Percentiles rank a stretch among this genome's conserved stretches.
Evolutionary conservation across 176 grass and related monocot species (phyloP).

Genomic region (Zoysia japonica): DNA sequence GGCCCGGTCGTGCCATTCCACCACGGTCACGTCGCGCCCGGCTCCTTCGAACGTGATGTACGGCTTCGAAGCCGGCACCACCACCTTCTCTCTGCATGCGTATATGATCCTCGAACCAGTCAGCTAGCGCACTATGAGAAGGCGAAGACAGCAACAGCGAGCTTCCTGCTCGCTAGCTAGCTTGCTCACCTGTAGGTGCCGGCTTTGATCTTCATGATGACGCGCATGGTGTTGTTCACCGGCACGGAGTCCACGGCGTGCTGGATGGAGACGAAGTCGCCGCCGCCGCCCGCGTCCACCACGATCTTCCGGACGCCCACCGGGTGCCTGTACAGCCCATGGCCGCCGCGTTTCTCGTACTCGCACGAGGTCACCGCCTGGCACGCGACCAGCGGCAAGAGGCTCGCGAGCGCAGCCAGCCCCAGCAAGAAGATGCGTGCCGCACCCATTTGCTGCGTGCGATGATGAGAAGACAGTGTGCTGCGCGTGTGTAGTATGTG

Average conservation of each 20-base stretch:
- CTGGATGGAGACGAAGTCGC: constrained; percentile 87
- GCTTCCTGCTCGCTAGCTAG: background rate
- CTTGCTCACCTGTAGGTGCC: constrained; percentile 69
- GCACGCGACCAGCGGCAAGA: constrained; percentile 25
- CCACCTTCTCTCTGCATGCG: constrained; percentile 82
- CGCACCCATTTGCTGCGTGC: background rate
- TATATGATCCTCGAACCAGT: background rate
- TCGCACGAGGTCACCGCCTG: constrained; percentile 22
- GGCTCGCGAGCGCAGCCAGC: constrained; percentile 31
- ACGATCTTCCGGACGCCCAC: constrained; percentile 56
- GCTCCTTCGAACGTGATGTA: constrained; percentile 87
- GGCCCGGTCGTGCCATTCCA: constrained; percentile 95
- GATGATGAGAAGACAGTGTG: background rate
- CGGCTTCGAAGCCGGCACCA: constrained; percentile 80
- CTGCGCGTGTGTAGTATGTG: background rate
- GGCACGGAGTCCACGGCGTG: constrained; percentile 80
- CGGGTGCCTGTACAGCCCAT: constrained; percentile 49
- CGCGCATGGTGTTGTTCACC: constrained; percentile 66
- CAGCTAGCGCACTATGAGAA: background rate
- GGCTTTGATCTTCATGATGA: constrained; percentile 80
- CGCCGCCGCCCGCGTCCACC: constrained; percentile 79
- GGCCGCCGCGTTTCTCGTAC: constrained; percentile 3
- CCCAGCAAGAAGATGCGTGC: background rate
- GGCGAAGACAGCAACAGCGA: too few relatives aligned
- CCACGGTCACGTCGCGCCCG: constrained; percentile 70